phyloP scores from a whole-genome alignment of 2,329 filamentous ascomycete genomes.

The Aspergillus caelatus region DNA sequence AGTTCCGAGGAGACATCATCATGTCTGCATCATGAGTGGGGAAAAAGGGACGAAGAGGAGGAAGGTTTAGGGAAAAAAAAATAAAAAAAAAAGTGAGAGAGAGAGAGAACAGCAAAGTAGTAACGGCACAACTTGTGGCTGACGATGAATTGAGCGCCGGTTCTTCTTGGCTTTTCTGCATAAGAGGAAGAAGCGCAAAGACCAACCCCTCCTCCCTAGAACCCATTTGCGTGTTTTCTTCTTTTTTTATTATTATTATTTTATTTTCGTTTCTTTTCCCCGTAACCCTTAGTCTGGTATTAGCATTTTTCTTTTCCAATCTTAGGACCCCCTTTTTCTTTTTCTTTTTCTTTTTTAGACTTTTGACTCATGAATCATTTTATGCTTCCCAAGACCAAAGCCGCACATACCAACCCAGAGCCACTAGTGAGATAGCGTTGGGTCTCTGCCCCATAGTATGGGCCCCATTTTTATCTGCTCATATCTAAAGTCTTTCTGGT shows the following conservation, averaged over 20 bases:
- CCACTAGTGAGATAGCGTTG: constrained; percentile 23
- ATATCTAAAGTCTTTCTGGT: not conserved
- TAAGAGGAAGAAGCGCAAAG: not conserved
- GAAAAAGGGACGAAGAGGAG: not conserved
- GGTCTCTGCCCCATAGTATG: constrained; percentile 1
- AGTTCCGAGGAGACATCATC: not conserved
- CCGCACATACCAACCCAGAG: constrained; percentile 26
- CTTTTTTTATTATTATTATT: not conserved
- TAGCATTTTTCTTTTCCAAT: too few species aligned
- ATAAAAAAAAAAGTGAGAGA: not conserved
- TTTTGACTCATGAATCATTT: constrained; percentile 2
- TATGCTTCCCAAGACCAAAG: constrained; percentile 11
- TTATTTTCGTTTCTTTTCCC: too few species aligned
- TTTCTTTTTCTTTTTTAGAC: not conserved
- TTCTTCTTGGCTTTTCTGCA: not conserved
- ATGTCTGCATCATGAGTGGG: constrained; percentile 1
- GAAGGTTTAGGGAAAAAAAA: not conserved
- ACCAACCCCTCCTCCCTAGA: not conserved
- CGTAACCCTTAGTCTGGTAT: too few species aligned
- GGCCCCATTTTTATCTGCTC: constrained; percentile 1
- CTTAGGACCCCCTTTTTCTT: not conserved
- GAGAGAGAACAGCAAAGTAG: too few species aligned
- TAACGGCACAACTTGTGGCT: too few species aligned
- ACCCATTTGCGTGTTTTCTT: too few species aligned
- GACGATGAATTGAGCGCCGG: too few species aligned